These are phyloP conservation scores for Vaccinium vitisidaea DNA, from an alignment of 148 eudicot species.

Conservation along the genomic window DNA sequence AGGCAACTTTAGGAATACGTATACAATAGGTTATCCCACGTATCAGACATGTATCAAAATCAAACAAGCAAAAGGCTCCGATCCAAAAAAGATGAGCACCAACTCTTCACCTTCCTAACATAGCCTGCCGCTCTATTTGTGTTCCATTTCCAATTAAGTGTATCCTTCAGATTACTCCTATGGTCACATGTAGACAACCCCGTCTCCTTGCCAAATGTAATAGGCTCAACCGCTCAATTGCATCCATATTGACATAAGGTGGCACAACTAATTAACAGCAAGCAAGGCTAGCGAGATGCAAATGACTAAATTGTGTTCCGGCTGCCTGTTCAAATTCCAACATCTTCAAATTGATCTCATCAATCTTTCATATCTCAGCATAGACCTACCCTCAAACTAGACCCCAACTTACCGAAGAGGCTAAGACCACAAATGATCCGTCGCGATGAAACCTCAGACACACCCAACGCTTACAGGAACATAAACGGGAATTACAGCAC, in stretches of 20 bases:
- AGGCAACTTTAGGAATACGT: neutral
- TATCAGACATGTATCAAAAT: slow-evolving; percentile 3
- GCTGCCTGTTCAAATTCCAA: neutral
- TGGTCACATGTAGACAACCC: neutral
- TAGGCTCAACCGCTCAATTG: neutral
- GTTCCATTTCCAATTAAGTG: neutral
- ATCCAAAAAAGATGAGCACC: neutral
- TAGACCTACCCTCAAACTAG: neutral
- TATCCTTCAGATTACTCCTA: neutral
- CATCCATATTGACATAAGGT: neutral
- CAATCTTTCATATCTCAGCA: neutral
- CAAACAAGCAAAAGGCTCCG: neutral
- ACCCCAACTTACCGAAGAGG: neutral
- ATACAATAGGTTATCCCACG: neutral
- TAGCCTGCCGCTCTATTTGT: neutral
- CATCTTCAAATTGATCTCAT: neutral
- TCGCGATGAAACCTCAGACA: neutral
- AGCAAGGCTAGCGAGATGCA: slow-evolving; percentile 5
- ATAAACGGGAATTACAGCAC: neutral
- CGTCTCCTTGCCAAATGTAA: slow-evolving; percentile 4
- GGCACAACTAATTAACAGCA: neutral
- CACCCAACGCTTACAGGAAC: neutral
- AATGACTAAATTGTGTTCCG: neutral
- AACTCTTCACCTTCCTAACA: neutral
- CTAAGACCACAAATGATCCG: neutral